A percentile compares a stretch with the other conserved stretches of the same genome.
phyloP scores from a whole-genome alignment of 2,329 filamentous ascomycete genomes.

The Chrysosporium keratinophilum region DNA sequence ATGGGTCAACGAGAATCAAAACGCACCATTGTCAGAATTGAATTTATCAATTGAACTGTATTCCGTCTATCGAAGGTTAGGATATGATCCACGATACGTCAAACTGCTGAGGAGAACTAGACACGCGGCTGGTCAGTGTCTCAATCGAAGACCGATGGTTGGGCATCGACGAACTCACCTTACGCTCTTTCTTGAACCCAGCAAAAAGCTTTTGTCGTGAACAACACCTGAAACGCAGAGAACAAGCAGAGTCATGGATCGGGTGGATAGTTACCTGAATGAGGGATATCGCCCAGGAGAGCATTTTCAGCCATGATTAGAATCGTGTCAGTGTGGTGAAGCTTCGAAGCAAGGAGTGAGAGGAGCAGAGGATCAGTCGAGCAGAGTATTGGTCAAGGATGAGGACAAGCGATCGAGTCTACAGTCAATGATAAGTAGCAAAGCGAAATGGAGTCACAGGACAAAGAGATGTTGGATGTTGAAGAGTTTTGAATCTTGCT shows the following conservation, averaged over 20 bases:
- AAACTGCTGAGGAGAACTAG: background rate
- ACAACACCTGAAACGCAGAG: background rate
- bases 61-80: background rate
- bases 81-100: background rate
- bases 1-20: background rate
- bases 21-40: slow-evolving; percentile 7
- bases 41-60: background rate
- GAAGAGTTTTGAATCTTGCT: background rate
- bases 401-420: background rate
- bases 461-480: background rate
- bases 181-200: background rate
- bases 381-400: background rate
- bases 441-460: background rate
- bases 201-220: background rate
- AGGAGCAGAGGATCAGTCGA: background rate
- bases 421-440: background rate
- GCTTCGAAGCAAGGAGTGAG: background rate
- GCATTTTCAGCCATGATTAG: slow-evolving; percentile 7
- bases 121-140: background rate
- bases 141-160: background rate
- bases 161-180: slow-evolving; percentile 2
- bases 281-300: background rate
- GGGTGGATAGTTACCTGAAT: slow-evolving; percentile 5
- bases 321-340: background rate
- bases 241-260: background rate